Conservation (phyloP, 2,329 filamentous ascomycete species). For the Hysterium pulicare region DNA sequence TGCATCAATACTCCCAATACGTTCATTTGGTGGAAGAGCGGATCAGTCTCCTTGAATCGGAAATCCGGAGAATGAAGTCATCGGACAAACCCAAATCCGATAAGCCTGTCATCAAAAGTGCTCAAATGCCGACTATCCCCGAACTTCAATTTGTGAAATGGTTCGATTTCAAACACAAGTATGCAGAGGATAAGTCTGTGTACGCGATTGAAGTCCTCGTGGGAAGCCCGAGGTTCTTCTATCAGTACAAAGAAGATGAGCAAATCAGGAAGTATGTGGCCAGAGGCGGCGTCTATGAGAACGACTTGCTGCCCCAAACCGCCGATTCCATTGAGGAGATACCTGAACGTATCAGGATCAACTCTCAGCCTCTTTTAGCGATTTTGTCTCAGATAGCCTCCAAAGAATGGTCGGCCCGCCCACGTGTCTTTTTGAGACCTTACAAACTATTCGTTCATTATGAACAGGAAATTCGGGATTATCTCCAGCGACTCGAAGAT, state of each 20-base stretch:
- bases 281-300: conserved; percentile 1
- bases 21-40: conserved; percentile 2
- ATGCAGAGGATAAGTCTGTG: not conserved
- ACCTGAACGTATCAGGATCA: conserved; percentile 3
- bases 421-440: not conserved
- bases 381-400: not conserved
- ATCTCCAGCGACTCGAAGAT: not conserved
- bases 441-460: conserved; percentile 3
- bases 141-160: conserved; percentile 4
- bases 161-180: conserved; percentile 5
- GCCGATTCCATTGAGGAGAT: not conserved
- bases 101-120: not conserved
- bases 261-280: conserved; percentile 4
- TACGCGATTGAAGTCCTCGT: conserved; percentile 3
- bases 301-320: not conserved
- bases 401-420: not conserved
- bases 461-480: not conserved
- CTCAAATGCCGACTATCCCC: conserved; percentile 1
- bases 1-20: conserved; percentile 2
- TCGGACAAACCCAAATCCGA: not conserved
- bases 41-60: conserved; percentile 1
- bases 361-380: conserved; percentile 2
- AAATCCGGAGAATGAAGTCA: not conserved
- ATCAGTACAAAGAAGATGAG: conserved; percentile 1
- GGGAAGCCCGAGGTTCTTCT: not conserved